phyloP scores from a whole-genome alignment of 2,329 filamentous ascomycete species.

The Aureobasidium melanogenum region DNA sequence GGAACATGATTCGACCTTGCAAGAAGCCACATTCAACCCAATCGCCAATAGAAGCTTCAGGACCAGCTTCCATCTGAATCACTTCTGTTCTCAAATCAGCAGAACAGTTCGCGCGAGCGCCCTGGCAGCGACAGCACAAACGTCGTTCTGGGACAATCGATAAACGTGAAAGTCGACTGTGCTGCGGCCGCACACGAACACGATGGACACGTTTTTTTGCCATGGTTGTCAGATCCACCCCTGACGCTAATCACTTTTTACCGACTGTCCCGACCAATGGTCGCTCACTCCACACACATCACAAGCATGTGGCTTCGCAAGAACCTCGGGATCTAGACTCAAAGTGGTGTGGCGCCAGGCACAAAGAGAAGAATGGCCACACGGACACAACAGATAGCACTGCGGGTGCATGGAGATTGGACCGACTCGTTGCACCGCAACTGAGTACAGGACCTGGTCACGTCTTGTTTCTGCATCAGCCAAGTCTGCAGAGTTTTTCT shows the following conservation, averaged over 20 bases:
- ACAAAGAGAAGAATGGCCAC: background rate
- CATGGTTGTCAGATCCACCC: constrained; percentile 6
- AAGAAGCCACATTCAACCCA: background rate
- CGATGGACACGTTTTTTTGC: constrained; percentile 10
- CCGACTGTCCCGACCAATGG: background rate
- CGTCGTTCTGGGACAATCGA: constrained; percentile 10
- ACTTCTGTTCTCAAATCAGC: background rate
- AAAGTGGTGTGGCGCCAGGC: background rate
- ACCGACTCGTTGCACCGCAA: background rate
- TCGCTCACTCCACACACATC: background rate
- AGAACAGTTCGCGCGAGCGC: background rate
- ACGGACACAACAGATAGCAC: background rate
- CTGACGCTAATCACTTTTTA: constrained; percentile 6
- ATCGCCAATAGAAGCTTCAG: background rate
- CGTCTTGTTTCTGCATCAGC: background rate
- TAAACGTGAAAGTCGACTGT: constrained; percentile 7
- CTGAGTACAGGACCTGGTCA: background rate
- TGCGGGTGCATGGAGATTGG: constrained; percentile 2
- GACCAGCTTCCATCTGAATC: background rate
- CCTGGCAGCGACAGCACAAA: background rate
- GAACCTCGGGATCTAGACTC: background rate
- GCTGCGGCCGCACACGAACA: background rate
- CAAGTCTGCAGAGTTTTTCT: background rate
- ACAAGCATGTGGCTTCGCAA: background rate
- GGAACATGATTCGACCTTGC: background rate